Percentiles rank a stretch among this genome's conserved stretches.
Conservation (phyloP, 2,329 filamentous ascomycete genomes). For the Monilinia vaccinii-corymbosi region DNA sequence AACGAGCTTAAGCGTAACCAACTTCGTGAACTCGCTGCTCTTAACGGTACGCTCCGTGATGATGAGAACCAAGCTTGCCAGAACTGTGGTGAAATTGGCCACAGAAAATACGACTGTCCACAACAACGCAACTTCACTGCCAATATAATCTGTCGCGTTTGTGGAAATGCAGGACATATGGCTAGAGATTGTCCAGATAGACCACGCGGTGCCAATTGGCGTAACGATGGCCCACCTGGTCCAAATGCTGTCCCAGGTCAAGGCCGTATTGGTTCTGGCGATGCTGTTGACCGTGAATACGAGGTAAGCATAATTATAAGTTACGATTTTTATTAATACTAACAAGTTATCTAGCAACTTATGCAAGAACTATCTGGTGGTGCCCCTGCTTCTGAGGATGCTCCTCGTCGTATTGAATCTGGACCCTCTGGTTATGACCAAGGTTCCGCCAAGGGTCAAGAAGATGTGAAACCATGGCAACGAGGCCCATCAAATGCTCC, state of each 20-base stretch:
- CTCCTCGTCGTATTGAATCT: conserved; percentile 77
- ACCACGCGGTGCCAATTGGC: conserved; percentile 74
- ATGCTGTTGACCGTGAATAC: conserved; percentile 88
- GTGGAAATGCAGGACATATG: conserved; percentile 97
- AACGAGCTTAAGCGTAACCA: conserved; percentile 99
- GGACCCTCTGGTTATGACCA: conserved; percentile 56
- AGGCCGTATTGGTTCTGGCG: conserved; percentile 61
- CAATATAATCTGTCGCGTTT: conserved; percentile 97
- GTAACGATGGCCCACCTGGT: conserved; percentile 57
- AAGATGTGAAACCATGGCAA: conserved; percentile 77
- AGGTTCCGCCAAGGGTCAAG: conserved; percentile 32
- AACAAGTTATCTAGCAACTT: conserved; percentile 59
- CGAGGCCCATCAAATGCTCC: conserved; percentile 74
- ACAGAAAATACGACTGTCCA: conserved; percentile 97
- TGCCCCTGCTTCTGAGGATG: conserved; percentile 44
- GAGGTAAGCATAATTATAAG: conserved; percentile 54
- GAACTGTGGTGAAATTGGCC: conserved; percentile 97
- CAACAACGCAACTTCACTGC: conserved; percentile 98
- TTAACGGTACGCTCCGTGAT: conserved; percentile 97
- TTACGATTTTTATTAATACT: conserved; percentile 7
- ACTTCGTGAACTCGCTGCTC: conserved; percentile 89
- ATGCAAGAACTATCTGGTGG: conserved; percentile 93
- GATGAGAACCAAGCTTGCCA: conserved; percentile 99
- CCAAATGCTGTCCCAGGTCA: conserved; percentile 39
- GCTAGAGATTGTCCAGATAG: conserved; percentile 91